These are phyloP conservation scores for Chloranthus sessilifolius DNA, from an alignment of 164 flowering plant genomes.

Conservation along the genomic window DNA sequence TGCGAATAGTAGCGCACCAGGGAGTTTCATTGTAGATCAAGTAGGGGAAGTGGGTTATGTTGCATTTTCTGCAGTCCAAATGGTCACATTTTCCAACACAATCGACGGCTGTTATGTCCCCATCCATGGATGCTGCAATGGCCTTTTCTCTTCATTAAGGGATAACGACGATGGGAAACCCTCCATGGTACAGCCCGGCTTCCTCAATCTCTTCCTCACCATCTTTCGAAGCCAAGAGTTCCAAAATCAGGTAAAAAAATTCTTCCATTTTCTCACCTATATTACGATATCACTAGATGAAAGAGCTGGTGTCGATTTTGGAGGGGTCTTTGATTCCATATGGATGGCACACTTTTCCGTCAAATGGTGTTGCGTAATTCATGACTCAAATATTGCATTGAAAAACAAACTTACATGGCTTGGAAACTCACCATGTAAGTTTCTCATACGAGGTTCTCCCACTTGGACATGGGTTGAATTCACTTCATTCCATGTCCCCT, in stretches of 20 bases:
- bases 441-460: no score
- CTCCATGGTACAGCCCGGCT: conserved; percentile 43
- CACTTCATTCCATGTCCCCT: no score
- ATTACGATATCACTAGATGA: not conserved
- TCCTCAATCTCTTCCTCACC: conserved; percentile 33
- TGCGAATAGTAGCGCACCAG: conserved; percentile 34
- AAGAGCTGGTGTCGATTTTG: no score
- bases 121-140: conserved; percentile 14
- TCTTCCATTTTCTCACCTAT: not conserved
- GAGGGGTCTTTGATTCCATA: no score
- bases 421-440: no score
- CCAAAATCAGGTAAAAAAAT: conserved; percentile 48
- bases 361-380: no score
- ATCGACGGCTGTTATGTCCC: conserved; percentile 9
- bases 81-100: conserved; percentile 15
- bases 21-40: conserved; percentile 23
- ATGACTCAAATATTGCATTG: no score
- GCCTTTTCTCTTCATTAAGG: conserved; percentile 24
- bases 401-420: no score
- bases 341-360: no score
- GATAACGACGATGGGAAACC: conserved; percentile 23
- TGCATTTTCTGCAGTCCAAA: conserved; percentile 48
- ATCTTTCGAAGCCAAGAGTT: conserved; percentile 20
- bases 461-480: no score
- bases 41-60: conserved; percentile 36